Percentiles rank a stretch among this genome's conserved stretches.
phyloP scores from a whole-genome alignment of 495 filamentous ascomycete genomes.

The Cetradonia linearis region DNA sequence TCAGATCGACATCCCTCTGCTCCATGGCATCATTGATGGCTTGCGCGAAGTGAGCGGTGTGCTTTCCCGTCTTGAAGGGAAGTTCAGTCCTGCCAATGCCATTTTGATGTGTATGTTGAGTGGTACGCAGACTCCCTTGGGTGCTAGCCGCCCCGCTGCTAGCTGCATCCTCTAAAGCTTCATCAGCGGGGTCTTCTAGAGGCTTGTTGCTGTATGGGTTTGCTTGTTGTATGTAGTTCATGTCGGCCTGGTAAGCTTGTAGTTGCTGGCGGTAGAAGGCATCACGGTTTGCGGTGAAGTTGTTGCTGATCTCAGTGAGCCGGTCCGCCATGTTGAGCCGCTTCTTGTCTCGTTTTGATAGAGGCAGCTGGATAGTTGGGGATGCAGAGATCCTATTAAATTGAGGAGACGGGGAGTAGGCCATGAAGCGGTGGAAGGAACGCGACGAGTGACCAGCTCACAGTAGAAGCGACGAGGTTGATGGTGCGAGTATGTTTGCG shows the following conservation, averaged over 20 bases:
- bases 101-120: constrained; percentile 26
- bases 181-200: constrained; percentile 59
- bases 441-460: not conserved
- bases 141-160: constrained; percentile 42
- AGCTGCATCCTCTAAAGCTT: constrained; percentile 53
- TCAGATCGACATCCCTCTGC: constrained; percentile 67
- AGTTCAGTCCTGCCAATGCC: constrained; percentile 40
- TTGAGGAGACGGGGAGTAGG: constrained; percentile 25
- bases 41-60: constrained; percentile 70
- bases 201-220: constrained; percentile 65
- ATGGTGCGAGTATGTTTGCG: not conserved
- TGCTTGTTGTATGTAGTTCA: constrained; percentile 72
- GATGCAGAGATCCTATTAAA: constrained; percentile 23
- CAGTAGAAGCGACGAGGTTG: not conserved
- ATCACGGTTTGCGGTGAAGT: constrained; percentile 72
- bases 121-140: constrained; percentile 9
- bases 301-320: constrained; percentile 57
- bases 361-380: constrained; percentile 33
- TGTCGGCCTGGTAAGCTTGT: constrained; percentile 78
- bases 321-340: constrained; percentile 68
- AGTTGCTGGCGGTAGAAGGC: constrained; percentile 80
- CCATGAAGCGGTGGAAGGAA: constrained; percentile 16
- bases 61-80: constrained; percentile 62
- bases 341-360: constrained; percentile 83
- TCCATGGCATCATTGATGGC: constrained; percentile 79